phyloP scores from a whole-genome alignment of 2,329 filamentous ascomycete genomes.

The Xenosphaeropsis pyriputrescens region DNA sequence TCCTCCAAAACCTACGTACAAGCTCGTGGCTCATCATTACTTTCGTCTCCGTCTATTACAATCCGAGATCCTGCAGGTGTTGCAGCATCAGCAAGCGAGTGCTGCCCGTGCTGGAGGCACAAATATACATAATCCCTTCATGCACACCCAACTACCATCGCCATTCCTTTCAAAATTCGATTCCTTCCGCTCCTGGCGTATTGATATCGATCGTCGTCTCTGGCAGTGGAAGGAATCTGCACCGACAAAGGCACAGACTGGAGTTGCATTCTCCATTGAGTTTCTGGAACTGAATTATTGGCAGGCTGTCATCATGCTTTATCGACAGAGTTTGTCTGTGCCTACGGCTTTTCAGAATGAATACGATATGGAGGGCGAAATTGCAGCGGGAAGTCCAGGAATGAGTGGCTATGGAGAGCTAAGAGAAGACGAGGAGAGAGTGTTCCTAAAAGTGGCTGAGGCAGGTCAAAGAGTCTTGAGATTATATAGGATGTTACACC shows the following conservation, averaged over 20 bases:
- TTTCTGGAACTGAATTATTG: slow-evolving; percentile 95
- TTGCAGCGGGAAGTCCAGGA: slow-evolving; percentile 36
- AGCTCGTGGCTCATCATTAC: slow-evolving; percentile 83
- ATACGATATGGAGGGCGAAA: slow-evolving; percentile 48
- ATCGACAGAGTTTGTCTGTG: slow-evolving; percentile 78
- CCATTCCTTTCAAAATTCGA: slow-evolving; percentile 75
- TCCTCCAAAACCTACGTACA: slow-evolving; percentile 62
- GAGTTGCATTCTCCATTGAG: slow-evolving; percentile 77
- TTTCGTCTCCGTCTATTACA: slow-evolving; percentile 78
- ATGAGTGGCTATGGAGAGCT: slow-evolving; percentile 46
- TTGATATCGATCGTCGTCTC: slow-evolving; percentile 71
- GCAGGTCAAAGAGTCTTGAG: slow-evolving; percentile 87
- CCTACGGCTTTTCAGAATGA: slow-evolving; percentile 76
- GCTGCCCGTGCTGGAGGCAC: slow-evolving; percentile 53
- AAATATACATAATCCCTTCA: slow-evolving; percentile 53
- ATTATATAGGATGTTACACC: slow-evolving; percentile 78
- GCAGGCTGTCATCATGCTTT: slow-evolving; percentile 93
- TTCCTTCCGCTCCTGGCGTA: slow-evolving; percentile 78
- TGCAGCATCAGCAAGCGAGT: slow-evolving; percentile 84
- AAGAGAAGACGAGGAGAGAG: slow-evolving; percentile 72
- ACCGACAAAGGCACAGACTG: slow-evolving; percentile 63
- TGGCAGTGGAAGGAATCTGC: slow-evolving; percentile 78
- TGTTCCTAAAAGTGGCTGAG: slow-evolving; percentile 90
- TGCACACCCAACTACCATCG: slow-evolving; percentile 66
- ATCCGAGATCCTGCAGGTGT: slow-evolving; percentile 86